Percentiles rank a stretch among this genome's conserved stretches.
These are phyloP conservation scores for Populus tomentosa DNA, from an alignment of 441 rosid genomes.

Conservation along the genomic window DNA sequence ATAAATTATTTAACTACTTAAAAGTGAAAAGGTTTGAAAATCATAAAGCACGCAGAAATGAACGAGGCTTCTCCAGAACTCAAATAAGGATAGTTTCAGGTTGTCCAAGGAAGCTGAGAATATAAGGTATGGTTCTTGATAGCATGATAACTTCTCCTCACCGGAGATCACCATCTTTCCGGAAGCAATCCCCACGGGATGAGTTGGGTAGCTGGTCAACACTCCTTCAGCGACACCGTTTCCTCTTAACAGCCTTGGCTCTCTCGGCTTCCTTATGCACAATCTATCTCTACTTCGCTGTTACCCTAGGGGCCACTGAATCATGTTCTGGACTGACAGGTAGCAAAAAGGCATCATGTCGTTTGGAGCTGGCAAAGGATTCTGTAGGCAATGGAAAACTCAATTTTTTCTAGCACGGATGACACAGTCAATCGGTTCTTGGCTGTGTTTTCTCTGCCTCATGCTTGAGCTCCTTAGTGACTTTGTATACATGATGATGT, in stretches of 20 bases:
- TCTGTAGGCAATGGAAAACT: slow-evolving; percentile 58
- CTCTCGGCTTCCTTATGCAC: slow-evolving; percentile 81
- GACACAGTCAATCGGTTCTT: background rate
- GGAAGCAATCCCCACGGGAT: slow-evolving; percentile 58
- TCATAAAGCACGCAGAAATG: no score
- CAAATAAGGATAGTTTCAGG: no score
- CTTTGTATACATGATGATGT: no score
- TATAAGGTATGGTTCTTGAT: no score
- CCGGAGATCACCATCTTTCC: slow-evolving; percentile 59
- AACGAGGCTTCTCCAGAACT: no score
- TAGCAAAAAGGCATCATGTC: slow-evolving; percentile 50
- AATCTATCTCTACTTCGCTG: no score
- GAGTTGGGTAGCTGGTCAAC: slow-evolving; percentile 81
- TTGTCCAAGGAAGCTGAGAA: no score
- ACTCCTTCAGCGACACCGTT: slow-evolving; percentile 66
- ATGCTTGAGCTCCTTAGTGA: no score
- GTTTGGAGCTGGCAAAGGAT: slow-evolving; percentile 43
- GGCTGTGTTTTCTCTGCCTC: background rate
- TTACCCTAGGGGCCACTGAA: no score
- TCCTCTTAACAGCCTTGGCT: slow-evolving; percentile 66
- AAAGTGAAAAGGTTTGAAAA: no score
- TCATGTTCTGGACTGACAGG: slow-evolving; percentile 66
- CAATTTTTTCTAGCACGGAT: slow-evolving; percentile 42
- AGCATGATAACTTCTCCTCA: slow-evolving; percentile 67
- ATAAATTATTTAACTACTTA: no score